Base-by-base conservation (phyloP, 208 protist species). In the Trypanosoma mega region DNA sequence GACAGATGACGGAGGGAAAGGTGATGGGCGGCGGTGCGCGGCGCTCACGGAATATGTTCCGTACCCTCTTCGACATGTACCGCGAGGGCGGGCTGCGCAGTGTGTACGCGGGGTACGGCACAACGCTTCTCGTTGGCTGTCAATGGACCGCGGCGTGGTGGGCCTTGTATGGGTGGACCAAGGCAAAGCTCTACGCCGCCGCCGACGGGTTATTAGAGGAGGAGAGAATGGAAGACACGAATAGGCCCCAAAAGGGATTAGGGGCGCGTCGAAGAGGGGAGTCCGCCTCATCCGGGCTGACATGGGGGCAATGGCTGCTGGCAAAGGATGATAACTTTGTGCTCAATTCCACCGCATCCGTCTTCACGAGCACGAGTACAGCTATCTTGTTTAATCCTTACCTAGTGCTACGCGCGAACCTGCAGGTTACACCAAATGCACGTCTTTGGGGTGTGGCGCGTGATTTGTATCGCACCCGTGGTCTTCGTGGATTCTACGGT, bases 81-180 rank as follows among this genome's bases (percentile, higher is more conserved):
- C 44, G 52, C 0, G 87, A 93, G 72, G 59, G 71, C 5, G 84
- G 83, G 26, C 1, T 89, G 23, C 80, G 79, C 24, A 87, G 69
- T 20, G 63, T 91, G n/a, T 94, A 86, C 48, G 78, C 81, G 0
- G 87, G 87, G 16, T 84, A 80, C 33, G 80, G 87, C 55, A 94
- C 80, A 33, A 94, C 87, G 9, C 56, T 94, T 4, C 43, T 85
- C 11, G 67, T 94, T 27, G 87, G 87, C 16, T 91, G 81, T 47
- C 80, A 90, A 69, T 94, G 87, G 84, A 87, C 84, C 8, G 87
- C 82, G 23, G 21, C 87, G 53, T 94, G 87, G 87, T 94, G 87
- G 84, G 68, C 79, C 3, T 29, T 78, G 46, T 94, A 94, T 66
- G 79, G 74, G 6, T 43, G 62, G 14, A 55, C 72, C 26, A 94